Base-by-base conservation (phyloP, 371 early-diverging fungal genomes). In the Chytridium lagenaria region DNA sequence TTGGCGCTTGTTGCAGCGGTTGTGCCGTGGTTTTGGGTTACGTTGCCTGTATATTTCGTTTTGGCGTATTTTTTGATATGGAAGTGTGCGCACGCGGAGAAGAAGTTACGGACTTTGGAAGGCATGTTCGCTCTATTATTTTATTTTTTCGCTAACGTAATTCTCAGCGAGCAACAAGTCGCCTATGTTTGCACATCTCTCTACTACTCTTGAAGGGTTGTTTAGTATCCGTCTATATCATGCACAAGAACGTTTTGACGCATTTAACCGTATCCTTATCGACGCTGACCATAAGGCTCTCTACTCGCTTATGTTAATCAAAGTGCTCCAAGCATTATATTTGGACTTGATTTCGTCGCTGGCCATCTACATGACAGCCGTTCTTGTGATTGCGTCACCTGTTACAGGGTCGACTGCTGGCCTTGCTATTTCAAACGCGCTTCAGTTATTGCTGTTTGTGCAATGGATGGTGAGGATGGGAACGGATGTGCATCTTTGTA, bases 131-230 rank as follows among this genome's bases (percentile, higher is more conserved):
- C 59, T 39, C 23, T 33, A 30, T 50, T 72, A 28, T 36, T 50
- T 30, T 71, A 49, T 19, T 59, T 50, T 50, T 39, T 50, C 37
- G 10, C 66, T n/a, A 30, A 37, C 34, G 34, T 50, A 71, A 67
- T 55, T 81, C 57, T 23, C 77, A 80, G 90, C 90, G 1, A 76
- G 74, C 63, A 89, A 86, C 70, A 89, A 89, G 68, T 78, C 89
- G 0, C 90, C 89, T 1, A 89, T 92, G 68, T 92, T 90, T 78
- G 79, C 90, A 1, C 92, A 92, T 73, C 80, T 92, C 59, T 89
- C 91, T 1, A 84, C 89, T 1, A 89, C 92, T 0, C 78, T 92
- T 5, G 92, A 92, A 69, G 92, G 92, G 1, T 81, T 92, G 16
- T 85, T 88, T 64, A 85, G 84, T 36, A 91, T 92, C 67, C 85